phyloP scores from a whole-genome alignment of 192 early-diverging fungal species.

The Coemansia sp. region DNA sequence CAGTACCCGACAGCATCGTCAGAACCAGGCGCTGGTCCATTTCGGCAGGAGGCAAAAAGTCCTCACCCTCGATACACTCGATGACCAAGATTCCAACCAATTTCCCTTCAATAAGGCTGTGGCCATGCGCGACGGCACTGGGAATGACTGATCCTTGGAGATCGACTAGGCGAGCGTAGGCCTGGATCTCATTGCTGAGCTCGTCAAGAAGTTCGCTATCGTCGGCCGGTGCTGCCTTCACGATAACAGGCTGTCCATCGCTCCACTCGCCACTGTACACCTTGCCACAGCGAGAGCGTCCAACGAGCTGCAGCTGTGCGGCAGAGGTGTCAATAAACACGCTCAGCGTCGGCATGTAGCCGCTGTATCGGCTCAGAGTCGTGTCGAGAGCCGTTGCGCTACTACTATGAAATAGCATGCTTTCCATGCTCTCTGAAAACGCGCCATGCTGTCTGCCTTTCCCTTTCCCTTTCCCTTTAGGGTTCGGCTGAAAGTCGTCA shows the following conservation, averaged over 20 bases:
- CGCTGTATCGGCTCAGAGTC: too few relatives aligned
- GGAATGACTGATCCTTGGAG: conserved; percentile 6
- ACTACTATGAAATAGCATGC: too few relatives aligned
- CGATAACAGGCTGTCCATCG: background rate
- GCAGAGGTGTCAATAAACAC: too few relatives aligned
- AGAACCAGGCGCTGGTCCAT: background rate
- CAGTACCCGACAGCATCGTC: background rate
- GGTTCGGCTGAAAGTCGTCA: too few relatives aligned
- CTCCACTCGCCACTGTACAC: conserved; percentile 5
- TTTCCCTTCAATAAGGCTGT: background rate
- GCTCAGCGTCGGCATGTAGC: too few relatives aligned
- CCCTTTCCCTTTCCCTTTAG: background rate
- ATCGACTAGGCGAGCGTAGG: background rate
- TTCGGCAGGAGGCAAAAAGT: background rate
- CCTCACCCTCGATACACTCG: background rate
- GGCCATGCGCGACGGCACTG: background rate
- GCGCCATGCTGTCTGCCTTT: too few relatives aligned
- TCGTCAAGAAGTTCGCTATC: background rate
- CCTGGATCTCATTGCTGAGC: background rate
- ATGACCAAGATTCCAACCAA: background rate
- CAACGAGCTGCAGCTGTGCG: too few relatives aligned
- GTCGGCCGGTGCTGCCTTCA: background rate
- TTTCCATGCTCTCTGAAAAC: too few relatives aligned
- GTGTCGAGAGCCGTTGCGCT: too few relatives aligned
- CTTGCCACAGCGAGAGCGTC: background rate